phyloP scores from a whole-genome alignment of 78 protist species.

The Chrysochromulina parva region DNA sequence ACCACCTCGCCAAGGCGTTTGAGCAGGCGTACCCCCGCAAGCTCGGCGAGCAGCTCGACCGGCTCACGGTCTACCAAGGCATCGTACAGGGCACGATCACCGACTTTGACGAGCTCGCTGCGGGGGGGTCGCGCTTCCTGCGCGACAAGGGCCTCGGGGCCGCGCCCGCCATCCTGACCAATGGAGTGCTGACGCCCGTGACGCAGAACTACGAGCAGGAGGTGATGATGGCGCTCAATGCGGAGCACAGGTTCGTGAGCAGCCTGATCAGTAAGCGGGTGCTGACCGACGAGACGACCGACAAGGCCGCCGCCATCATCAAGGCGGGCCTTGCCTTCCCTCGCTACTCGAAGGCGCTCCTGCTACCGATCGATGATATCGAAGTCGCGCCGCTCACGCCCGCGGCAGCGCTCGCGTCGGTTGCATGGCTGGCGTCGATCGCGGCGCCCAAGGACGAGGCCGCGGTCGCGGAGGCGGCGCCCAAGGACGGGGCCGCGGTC shows the following conservation, averaged over 20 bases:
- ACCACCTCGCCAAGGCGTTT: not conserved
- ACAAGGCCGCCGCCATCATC: not conserved
- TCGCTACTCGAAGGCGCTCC: conserved; percentile 2
- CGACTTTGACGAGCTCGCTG: not conserved
- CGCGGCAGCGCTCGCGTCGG: too few relatives aligned
- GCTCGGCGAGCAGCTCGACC: not conserved
- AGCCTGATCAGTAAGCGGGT: not conserved
- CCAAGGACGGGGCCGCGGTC: too few relatives aligned
- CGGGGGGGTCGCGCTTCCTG: not conserved
- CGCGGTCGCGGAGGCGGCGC: too few relatives aligned
- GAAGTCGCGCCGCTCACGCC: not conserved
- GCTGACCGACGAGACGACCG: not conserved
- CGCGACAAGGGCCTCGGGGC: not conserved
- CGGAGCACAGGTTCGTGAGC: not conserved
- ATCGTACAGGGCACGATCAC: not conserved
- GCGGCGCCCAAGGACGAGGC: too few relatives aligned
- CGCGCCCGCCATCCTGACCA: not conserved
- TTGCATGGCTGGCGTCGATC: too few relatives aligned
- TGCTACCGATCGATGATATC: not conserved
- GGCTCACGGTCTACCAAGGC: not conserved
- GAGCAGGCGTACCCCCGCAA: not conserved
- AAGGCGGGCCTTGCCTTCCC: not conserved
- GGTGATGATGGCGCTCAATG: not conserved
- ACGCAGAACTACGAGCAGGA: not conserved
- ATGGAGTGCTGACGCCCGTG: not conserved